phyloP scores from a whole-genome alignment of 2,329 filamentous ascomycete species.

The Pseudocercospora cruenta region DNA sequence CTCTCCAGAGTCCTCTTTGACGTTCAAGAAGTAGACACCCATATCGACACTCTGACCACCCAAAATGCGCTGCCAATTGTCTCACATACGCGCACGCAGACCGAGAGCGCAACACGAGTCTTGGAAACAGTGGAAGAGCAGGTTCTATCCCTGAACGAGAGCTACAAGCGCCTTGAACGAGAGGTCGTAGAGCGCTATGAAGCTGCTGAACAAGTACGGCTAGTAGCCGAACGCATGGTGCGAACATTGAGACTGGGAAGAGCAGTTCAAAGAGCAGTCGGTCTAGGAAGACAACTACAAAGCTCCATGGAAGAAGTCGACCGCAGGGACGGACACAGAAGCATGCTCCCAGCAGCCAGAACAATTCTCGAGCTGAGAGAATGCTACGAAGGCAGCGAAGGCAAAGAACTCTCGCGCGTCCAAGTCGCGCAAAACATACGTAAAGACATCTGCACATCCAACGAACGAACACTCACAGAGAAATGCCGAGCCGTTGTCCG shows the following conservation, averaged over 20 bases:
- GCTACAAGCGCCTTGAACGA: conserved; percentile 81
- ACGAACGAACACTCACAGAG: conserved; percentile 70
- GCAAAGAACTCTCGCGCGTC: conserved; percentile 73
- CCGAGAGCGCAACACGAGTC: conserved; percentile 71
- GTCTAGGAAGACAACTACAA: conserved; percentile 83
- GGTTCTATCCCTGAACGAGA: conserved; percentile 77
- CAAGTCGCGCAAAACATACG: conserved; percentile 72
- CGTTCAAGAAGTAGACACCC: conserved; percentile 93
- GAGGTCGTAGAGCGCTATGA: conserved; percentile 86
- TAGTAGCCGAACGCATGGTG: conserved; percentile 77
- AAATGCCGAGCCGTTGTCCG: conserved; percentile 70
- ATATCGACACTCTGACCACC: conserved; percentile 88
- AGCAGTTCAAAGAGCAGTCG: conserved; percentile 75
- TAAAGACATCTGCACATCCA: conserved; percentile 68
- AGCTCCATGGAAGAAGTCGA: conserved; percentile 74
- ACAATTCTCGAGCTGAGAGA: conserved; percentile 69
- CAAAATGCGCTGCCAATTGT: conserved; percentile 81
- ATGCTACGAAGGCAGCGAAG: conserved; percentile 54
- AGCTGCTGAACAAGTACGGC: conserved; percentile 78
- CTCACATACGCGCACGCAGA: conserved; percentile 74
- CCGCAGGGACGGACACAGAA: conserved; percentile 63
- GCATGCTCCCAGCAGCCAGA: conserved; percentile 79
- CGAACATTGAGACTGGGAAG: conserved; percentile 77
- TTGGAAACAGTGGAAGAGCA: conserved; percentile 78
- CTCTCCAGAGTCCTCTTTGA: conserved; percentile 94